Percentiles rank a stretch among this genome's conserved stretches.
Evolutionary conservation across 2,329 filamentous ascomycete species (phyloP).

Genomic region (Ustulina deusta): DNA sequence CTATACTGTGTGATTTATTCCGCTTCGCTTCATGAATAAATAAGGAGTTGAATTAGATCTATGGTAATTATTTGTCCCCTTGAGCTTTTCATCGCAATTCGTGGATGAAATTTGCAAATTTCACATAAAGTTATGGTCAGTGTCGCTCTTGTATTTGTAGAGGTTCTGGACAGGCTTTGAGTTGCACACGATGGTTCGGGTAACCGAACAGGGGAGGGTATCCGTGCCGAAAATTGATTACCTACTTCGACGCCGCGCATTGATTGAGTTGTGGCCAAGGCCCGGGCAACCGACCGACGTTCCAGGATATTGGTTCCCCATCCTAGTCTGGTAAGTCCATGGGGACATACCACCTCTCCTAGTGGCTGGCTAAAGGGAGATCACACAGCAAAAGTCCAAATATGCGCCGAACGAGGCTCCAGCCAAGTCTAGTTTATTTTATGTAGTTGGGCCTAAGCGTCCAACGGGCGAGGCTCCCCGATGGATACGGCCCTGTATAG

Average conservation of each 20-base stretch:
- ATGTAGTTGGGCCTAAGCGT: slow-evolving; percentile 21
- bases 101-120: not conserved
- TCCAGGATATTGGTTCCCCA: slow-evolving; percentile 48
- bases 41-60: not conserved
- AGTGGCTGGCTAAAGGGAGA: slow-evolving; percentile 56
- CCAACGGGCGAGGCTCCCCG: slow-evolving; percentile 20
- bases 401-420: slow-evolving; percentile 32
- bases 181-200: slow-evolving; percentile 18
- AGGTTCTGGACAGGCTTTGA: not conserved
- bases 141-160: slow-evolving; percentile 7
- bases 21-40: not conserved
- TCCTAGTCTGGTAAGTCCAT: slow-evolving; percentile 38
- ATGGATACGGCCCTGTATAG: not conserved
- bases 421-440: slow-evolving; percentile 11
- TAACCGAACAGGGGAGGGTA: slow-evolving; percentile 30
- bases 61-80: not conserved
- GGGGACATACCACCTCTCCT: slow-evolving; percentile 39
- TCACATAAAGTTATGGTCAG: not conserved
- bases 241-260: slow-evolving; percentile 29
- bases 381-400: slow-evolving; percentile 49
- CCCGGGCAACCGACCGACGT: slow-evolving; percentile 55
- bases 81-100: not conserved
- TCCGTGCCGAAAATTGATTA: slow-evolving; percentile 34
- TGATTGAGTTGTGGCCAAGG: slow-evolving; percentile 26
- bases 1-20: not conserved